phyloP scores from a whole-genome alignment of 192 early-diverging fungal genomes.

The Backusella circina region DNA sequence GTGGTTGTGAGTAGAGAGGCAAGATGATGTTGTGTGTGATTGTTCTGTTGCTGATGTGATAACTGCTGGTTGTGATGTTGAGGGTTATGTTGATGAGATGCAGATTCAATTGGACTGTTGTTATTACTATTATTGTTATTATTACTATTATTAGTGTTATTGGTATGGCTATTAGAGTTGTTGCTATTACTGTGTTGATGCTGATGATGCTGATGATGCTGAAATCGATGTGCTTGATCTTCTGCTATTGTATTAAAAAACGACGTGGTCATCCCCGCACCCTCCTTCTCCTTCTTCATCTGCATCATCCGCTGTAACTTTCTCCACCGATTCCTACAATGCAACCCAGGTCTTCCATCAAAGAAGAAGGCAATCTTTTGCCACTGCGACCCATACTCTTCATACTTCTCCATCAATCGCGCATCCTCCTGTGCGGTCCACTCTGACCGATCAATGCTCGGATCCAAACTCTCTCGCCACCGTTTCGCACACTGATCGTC shows the following conservation, averaged over 20 bases:
- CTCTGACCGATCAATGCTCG: conserved; percentile 67
- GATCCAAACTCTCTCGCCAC: conserved; percentile 86
- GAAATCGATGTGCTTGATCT: background rate
- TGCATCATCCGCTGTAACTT: conserved; percentile 61
- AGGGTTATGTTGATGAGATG: background rate
- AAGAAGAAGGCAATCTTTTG: conserved; percentile 74
- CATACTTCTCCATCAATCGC: conserved; percentile 55
- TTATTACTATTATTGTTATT: background rate
- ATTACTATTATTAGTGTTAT: background rate
- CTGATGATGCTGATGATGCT: background rate
- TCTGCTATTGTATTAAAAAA: conserved; percentile 8
- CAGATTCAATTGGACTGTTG: background rate
- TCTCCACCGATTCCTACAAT: conserved; percentile 79
- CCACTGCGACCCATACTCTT: conserved; percentile 73
- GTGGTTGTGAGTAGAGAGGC: background rate
- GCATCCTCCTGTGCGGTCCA: conserved; percentile 70
- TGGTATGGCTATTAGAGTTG: background rate
- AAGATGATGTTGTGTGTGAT: background rate
- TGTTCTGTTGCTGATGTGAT: background rate
- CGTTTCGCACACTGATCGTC: conserved; percentile 90
- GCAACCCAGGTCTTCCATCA: conserved; percentile 69
- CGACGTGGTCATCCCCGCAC: background rate
- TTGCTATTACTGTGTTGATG: background rate
- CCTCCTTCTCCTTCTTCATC: conserved; percentile 20
- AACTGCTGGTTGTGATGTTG: background rate